These are phyloP conservation scores for Paracamarosporium sp. DNA, from an alignment of 2,329 filamentous ascomycete species.

Conservation along the genomic window DNA sequence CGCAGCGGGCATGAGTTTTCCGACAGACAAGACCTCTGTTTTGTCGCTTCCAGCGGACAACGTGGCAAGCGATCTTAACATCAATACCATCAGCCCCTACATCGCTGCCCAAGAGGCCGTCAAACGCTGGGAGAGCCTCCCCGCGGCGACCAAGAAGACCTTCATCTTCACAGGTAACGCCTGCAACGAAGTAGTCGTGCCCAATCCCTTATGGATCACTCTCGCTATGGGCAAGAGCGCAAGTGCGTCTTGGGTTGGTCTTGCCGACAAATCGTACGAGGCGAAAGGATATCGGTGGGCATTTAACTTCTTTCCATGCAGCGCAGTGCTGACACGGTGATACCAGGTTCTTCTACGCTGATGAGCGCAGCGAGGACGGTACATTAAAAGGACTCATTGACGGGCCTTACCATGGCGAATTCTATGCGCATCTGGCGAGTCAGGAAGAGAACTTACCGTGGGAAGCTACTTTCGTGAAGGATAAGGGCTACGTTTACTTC, in stretches of 20 bases:
- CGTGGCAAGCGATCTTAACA: slow-evolving; percentile 40
- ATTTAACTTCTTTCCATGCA: background rate
- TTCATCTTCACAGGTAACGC: slow-evolving; percentile 54
- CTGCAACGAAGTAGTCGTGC: background rate
- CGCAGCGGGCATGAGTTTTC: background rate
- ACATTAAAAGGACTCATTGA: slow-evolving; percentile 32
- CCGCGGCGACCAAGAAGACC: slow-evolving; percentile 35
- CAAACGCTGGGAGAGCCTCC: slow-evolving; percentile 43
- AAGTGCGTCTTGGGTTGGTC: background rate
- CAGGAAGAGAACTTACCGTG: slow-evolving; percentile 36
- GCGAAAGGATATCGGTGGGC: slow-evolving; percentile 3
- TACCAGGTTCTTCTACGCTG: slow-evolving; percentile 57
- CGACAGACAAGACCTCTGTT: background rate
- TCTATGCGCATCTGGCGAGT: slow-evolving; percentile 39
- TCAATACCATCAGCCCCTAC: slow-evolving; percentile 47
- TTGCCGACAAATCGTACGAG: background rate
- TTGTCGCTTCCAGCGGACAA: slow-evolving; percentile 17
- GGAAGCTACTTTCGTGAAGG: slow-evolving; percentile 47
- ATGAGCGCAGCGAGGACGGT: slow-evolving; percentile 55
- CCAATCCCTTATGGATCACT: background rate
- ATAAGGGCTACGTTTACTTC: slow-evolving; percentile 38
- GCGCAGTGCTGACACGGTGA: background rate
- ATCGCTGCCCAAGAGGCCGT: slow-evolving; percentile 50
- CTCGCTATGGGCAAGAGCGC: slow-evolving; percentile 1
- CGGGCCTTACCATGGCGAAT: slow-evolving; percentile 44